Evolutionary conservation across 768 basidiomycete species (phyloP).

Genomic region (Agrocybe praecox): DNA sequence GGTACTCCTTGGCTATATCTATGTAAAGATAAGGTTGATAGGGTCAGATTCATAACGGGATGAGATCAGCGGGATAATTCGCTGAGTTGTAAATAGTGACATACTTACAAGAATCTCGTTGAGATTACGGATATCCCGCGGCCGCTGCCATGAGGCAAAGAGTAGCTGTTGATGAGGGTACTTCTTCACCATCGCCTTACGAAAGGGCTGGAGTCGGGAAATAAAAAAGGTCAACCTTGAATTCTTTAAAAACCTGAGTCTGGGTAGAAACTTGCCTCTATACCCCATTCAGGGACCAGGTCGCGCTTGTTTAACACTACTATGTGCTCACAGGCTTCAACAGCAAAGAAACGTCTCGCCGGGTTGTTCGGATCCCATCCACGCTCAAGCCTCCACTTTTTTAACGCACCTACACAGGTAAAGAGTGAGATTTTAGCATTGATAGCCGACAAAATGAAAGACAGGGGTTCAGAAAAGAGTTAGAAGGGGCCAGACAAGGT

Average conservation of each 20-base stretch:
- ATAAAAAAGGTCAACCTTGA: slow-evolving; percentile 12
- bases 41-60: not conserved
- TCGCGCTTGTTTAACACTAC: slow-evolving; percentile 95
- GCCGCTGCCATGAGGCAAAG: slow-evolving; percentile 74
- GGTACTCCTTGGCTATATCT: slow-evolving; percentile 74
- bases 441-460: slow-evolving; percentile 25
- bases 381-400: slow-evolving; percentile 70
- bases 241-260: slow-evolving; percentile 6
- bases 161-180: slow-evolving; percentile 71
- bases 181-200: slow-evolving; percentile 66
- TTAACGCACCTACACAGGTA: slow-evolving; percentile 52
- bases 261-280: slow-evolving; percentile 59
- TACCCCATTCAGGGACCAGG: slow-evolving; percentile 85
- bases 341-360: slow-evolving; percentile 37
- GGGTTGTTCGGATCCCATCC: slow-evolving; percentile 54
- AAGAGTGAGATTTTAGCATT: slow-evolving; percentile 19
- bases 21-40: not conserved
- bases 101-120: slow-evolving; percentile 74
- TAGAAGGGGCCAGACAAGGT: slow-evolving; percentile 9
- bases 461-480: slow-evolving; percentile 6
- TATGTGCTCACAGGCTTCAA: slow-evolving; percentile 73
- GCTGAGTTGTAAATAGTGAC: slow-evolving; percentile 35
- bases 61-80: slow-evolving; percentile 7
- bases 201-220: slow-evolving; percentile 61
- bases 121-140: slow-evolving; percentile 63